These are phyloP conservation scores for Apiospora saccharicola DNA, from an alignment of 2,329 filamentous ascomycete species.

Conservation along the genomic window DNA sequence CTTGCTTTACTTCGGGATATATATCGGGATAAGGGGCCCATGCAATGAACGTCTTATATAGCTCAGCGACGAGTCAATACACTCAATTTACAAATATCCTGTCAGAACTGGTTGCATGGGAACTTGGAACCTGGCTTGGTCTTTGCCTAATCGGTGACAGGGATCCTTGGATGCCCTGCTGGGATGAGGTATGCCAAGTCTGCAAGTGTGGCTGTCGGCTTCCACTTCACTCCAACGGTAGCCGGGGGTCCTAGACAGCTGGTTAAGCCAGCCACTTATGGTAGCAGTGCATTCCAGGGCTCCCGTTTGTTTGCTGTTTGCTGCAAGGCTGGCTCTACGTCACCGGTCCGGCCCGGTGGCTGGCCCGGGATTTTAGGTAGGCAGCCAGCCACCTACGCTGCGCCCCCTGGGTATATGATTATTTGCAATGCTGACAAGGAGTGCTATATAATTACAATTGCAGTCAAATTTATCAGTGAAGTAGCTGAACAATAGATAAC, in stretches of 20 bases:
- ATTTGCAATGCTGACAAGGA: not conserved
- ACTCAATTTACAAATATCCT: not conserved
- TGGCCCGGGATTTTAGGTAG: not conserved
- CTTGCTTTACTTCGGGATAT: not conserved
- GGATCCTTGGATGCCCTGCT: not conserved
- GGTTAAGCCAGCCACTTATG: too few relatives aligned
- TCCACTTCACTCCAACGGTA: not conserved
- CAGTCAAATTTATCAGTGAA: not conserved
- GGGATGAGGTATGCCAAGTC: constrained; percentile 12
- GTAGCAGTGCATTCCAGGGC: not conserved
- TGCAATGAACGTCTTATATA: not conserved
- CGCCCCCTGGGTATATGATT: not conserved
- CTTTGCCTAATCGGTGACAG: not conserved
- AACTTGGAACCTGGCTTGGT: not conserved
- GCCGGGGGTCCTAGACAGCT: not conserved
- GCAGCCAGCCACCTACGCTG: not conserved
- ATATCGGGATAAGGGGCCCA: not conserved
- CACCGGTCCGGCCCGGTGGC: constrained; percentile 2
- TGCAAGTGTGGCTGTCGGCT: not conserved
- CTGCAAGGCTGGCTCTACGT: not conserved
- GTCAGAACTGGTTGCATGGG: not conserved
- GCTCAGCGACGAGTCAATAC: constrained; percentile 8
- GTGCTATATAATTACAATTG: not conserved
- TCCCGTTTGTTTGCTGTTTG: constrained; percentile 2
- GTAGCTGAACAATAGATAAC: not conserved